Base-by-base conservation (phyloP, 805 yeast species). In the Candida dajiaensis region DNA sequence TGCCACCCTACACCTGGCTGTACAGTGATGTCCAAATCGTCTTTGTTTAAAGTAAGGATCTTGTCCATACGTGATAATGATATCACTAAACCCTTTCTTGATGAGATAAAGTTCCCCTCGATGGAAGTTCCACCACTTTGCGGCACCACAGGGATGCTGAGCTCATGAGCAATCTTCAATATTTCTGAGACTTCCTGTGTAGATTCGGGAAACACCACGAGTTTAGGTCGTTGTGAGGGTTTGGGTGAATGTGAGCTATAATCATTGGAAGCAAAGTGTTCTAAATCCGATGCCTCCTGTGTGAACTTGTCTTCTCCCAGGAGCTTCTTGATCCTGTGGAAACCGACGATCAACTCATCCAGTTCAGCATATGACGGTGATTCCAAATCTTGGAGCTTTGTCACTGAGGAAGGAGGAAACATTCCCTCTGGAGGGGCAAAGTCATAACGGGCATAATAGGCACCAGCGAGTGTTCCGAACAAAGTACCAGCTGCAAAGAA, bases 1-100 rank as follows among this genome's bases (percentile, higher is more conserved):
- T 81, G 84, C 90, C 94, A 85, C 4, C 85, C 85, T 10, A 86
- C 80, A 23, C 90, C 90, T 1, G 89, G 85, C 55, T 85, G 85
- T 0, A 85, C 87, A 6, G 75, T 76, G 20, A 83, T 74, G 59
- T 85, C 94, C 53, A 85, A 64, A 62, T 85, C 95, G 10, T 74
- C 72, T 43, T 74, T 71, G 58, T 84, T 78, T 38, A 86, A 67
- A 21, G 67, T 67, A 4, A 84, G 21, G 6, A 85, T 72, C 40
- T 73, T 62, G 64, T 80, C 72, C 90, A 85, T 81, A 42, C 71
- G 65, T 6, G 80, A 67, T 25, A 84, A 63, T 55, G 85, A 90
- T 8, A 57, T 19, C 45, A 85, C 71, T 4, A 84, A 73, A 8
- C 84, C 85, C 13, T 72, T 69, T 52, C 85, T 68, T 0, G 85